phyloP scores from a whole-genome alignment of 75 land plant genomes.

The Pinus tabuliformis region DNA sequence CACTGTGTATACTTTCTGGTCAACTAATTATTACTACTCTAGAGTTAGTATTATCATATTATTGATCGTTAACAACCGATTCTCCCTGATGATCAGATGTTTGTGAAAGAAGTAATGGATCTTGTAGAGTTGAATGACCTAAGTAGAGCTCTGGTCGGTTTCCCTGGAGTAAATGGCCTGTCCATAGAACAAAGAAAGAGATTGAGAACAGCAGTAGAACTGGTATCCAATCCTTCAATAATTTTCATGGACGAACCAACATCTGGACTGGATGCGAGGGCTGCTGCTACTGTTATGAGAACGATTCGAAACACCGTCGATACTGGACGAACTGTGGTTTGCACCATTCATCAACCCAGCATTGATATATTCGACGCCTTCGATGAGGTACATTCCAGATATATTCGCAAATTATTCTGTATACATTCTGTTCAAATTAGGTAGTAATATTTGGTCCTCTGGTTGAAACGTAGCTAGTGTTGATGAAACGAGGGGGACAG shows the following conservation, averaged over 20 bases:
- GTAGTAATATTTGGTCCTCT: background rate
- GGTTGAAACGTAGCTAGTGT: constrained; percentile 17
- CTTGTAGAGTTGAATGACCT: constrained; percentile 17
- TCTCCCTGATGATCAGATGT: background rate
- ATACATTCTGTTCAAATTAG: background rate
- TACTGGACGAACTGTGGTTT: too few species aligned
- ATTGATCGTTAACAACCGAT: constrained; percentile 7
- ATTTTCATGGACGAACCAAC: too few species aligned
- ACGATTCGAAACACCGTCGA: constrained; percentile 24
- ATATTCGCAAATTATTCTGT: constrained; percentile 20
- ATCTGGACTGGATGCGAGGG: too few species aligned
- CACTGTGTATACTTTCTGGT: background rate
- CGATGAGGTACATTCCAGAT: constrained; percentile 11
- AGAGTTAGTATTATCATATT: background rate
- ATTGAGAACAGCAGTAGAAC: constrained; percentile 27
- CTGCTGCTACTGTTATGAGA: constrained; percentile 19
- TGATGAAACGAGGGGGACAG: constrained; percentile 50
- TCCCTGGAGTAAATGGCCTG: background rate
- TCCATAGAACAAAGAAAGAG: constrained; percentile 33
- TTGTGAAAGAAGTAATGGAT: constrained; percentile 27
- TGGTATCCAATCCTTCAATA: constrained; percentile 18
- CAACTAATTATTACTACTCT: too few species aligned
- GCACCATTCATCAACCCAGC: too few species aligned
- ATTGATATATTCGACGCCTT: constrained; percentile 56
- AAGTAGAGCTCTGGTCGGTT: constrained; percentile 13